Evolutionary conservation across 108 stramenopile genomes (phyloP).

Genomic region (Cyclotella baltica): DNA sequence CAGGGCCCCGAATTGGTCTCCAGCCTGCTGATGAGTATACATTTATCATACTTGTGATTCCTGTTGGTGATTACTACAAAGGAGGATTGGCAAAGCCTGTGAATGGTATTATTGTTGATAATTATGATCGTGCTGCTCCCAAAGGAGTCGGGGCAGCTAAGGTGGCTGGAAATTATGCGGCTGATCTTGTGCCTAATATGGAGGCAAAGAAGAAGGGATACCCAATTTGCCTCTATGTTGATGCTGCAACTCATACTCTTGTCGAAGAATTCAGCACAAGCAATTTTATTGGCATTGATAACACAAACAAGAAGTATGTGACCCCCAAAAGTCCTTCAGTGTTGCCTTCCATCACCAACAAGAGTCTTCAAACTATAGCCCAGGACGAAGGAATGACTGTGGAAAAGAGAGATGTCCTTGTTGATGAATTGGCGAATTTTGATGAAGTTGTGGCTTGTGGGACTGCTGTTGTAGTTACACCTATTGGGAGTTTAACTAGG

Average conservation of each 20-base stretch:
- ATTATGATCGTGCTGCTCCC: conserved; percentile 98
- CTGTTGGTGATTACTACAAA: conserved; percentile 99
- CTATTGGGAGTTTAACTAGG: conserved; percentile 86
- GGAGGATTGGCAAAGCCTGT: conserved; percentile 93
- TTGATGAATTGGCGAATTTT: conserved; percentile 87
- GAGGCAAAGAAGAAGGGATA: conserved; percentile 95
- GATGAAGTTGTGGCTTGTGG: conserved; percentile 97
- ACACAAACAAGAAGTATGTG: conserved; percentile 79
- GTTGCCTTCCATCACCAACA: conserved; percentile 96
- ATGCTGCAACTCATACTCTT: conserved; percentile 89
- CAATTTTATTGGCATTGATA: conserved; percentile 97
- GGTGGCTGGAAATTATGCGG: conserved; percentile 99
- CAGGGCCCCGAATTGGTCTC: conserved; percentile 95
- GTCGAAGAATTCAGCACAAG: conserved; percentile 99
- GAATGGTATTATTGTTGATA: conserved; percentile 89
- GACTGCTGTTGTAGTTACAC: conserved; percentile 98
- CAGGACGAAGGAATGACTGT: conserved; percentile 90
- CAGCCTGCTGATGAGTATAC: conserved; percentile 98
- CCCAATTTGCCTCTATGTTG: conserved; percentile 96
- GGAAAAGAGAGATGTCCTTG: conserved; percentile 79
- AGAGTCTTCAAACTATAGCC: conserved; percentile 95
- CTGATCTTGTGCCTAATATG: conserved; percentile 97
- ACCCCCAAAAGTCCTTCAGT: conserved; percentile 94
- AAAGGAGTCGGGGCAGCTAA: conserved; percentile 96
- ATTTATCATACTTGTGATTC: conserved; percentile 92